Base-by-base conservation (phyloP, 2,329 filamentous ascomycete genomes). In the Cordyceps farinosa region DNA sequence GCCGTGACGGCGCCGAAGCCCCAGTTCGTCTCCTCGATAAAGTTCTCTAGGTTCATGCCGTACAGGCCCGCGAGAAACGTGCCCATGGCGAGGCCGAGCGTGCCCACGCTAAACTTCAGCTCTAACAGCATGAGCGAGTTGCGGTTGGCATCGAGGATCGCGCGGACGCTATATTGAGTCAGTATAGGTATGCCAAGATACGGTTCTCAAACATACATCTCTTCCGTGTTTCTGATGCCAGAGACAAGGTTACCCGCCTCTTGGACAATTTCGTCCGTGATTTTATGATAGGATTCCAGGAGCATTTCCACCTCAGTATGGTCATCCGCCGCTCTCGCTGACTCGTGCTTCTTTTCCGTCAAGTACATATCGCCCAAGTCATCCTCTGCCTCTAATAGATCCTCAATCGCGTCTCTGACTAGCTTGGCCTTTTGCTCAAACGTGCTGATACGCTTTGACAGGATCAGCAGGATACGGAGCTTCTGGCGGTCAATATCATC, bases 21-120 rank as follows among this genome's bases (percentile, higher is more conserved):
- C 75, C 91, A 85, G 75, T 91, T 86, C 1, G 90, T 93, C 74
- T 98, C 94, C 79, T 99, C 95, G 70, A 98, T 92, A 76, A 97
- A 98, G 77, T 98, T 98, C 74, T 97, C 96, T 67, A 99, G 81
- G 79, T 99, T 99, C 93, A 98, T 98, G 70, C 95, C 95, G 82
- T 98, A 99, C n/a, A 99, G 87, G n/a, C 93, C 93, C 9, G 95
- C 96, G 70, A 97, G 84, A 73, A 98, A 96, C 56, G 95, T 97
- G 62, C 95, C 95, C 73, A 93, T 92, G 61, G 92, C 94, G 54
- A 98, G 87, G n/a, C 93, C 92, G 5, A 99, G 85, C 1, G 95
- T 98, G 63, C 92, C 91, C 65, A 99, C 93, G 73, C 90, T 95
- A 79, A 98, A 97, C 74, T 96, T 97, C 69, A 99, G 87, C 67